A percentile compares a stretch with the other conserved stretches of the same genome.
Conservation (phyloP, 345 rosid genomes). For the Kandelia obovata region DNA sequence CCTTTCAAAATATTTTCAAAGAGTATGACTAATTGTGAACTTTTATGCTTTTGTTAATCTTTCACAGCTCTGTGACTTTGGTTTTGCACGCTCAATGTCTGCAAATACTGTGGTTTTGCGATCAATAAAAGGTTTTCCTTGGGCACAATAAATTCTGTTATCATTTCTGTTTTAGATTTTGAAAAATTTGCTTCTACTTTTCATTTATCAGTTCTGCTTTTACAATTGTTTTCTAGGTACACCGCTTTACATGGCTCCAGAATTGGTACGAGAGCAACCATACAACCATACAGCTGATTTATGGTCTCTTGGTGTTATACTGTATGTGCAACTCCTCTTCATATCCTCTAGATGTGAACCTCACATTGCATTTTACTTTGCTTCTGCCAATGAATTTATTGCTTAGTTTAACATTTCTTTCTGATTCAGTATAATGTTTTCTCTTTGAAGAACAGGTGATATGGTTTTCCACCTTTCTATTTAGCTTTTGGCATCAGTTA, state of each 20-base stretch:
- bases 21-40: neutral
- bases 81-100: conserved; percentile 99
- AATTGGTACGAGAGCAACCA: conserved; percentile 93
- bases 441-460: too few relatives aligned
- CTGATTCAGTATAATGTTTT: too few relatives aligned
- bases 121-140: conserved; percentile 78
- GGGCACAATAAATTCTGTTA: neutral
- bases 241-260: conserved; percentile 98
- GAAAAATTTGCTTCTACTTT: conserved; percentile 1
- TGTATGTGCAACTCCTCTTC: conserved; percentile 43
- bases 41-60: conserved; percentile 10
- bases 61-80: conserved; percentile 93
- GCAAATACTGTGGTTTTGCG: conserved; percentile 90
- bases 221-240: conserved; percentile 57
- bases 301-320: conserved; percentile 99
- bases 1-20: neutral
- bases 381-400: neutral
- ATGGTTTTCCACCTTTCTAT: too few relatives aligned
- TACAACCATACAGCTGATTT: conserved; percentile 96
- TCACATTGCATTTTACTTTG: neutral
- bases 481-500: too few relatives aligned
- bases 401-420: neutral
- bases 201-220: neutral
- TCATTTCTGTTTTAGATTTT: neutral
- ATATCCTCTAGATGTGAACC: neutral